Conservation (phyloP, 2,329 filamentous ascomycete genomes). For the Huntiella decipiens region DNA sequence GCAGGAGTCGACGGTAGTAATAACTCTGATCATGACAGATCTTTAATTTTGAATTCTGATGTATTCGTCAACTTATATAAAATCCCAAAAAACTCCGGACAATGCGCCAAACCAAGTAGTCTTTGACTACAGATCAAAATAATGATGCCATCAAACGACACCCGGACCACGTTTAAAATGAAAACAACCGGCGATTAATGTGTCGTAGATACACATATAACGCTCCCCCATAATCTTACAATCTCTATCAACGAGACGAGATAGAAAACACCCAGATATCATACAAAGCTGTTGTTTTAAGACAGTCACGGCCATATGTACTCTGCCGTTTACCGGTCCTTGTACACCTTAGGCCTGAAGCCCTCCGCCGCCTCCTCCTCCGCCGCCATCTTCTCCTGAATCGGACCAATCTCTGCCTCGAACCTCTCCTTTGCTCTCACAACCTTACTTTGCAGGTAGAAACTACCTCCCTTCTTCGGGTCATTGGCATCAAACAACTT, state of each 20-base stretch:
- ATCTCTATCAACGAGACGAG: slow-evolving; percentile 2
- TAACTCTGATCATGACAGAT: not conserved
- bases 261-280: slow-evolving; percentile 4
- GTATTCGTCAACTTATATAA: not conserved
- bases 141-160: not conserved
- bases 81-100: slow-evolving; percentile 8
- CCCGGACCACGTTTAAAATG: too few relatives aligned
- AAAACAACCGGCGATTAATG: too few relatives aligned
- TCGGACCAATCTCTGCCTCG: slow-evolving; percentile 64
- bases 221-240: slow-evolving; percentile 4
- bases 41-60: not conserved
- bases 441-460: slow-evolving; percentile 96
- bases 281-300: not conserved
- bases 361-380: slow-evolving; percentile 69
- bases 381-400: slow-evolving; percentile 48
- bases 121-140: not conserved
- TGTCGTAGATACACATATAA: not conserved
- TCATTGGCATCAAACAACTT: slow-evolving; percentile 87
- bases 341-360: slow-evolving; percentile 90
- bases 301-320: not conserved
- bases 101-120: slow-evolving; percentile 1
- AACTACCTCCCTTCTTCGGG: slow-evolving; percentile 86
- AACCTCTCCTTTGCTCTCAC: slow-evolving; percentile 78
- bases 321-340: slow-evolving; percentile 41
- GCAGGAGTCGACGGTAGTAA: not conserved